These are phyloP conservation scores for Kwoniella pini DNA, from an alignment of 768 basidiomycete species.

Conservation along the genomic window DNA sequence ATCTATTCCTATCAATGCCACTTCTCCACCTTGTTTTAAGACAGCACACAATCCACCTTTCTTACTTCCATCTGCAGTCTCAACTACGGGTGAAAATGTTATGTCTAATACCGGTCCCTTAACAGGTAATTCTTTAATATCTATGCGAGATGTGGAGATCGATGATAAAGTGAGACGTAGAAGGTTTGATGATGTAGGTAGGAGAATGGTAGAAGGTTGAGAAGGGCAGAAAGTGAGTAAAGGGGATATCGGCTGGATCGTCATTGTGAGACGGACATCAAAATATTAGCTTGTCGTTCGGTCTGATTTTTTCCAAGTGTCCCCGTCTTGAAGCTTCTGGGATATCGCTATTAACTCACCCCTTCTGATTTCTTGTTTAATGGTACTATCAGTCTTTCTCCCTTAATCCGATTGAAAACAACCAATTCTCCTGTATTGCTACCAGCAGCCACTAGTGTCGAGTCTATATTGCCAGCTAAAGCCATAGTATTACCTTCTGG, in stretches of 20 bases:
- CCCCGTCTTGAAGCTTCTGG: no score
- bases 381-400: background rate
- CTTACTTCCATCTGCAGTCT: slow-evolving; percentile 5
- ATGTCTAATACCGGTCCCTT: slow-evolving; percentile 8
- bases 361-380: background rate
- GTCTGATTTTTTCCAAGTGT: no score
- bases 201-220: slow-evolving; percentile 2
- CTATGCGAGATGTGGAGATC: background rate
- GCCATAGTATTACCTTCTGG: background rate
- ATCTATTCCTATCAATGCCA: slow-evolving; percentile 20
- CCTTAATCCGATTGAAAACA: background rate
- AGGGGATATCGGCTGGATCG: slow-evolving; percentile 21
- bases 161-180: slow-evolving; percentile 15
- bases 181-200: background rate
- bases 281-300: no score
- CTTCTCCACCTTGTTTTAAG: slow-evolving; percentile 8
- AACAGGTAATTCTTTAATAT: slow-evolving; percentile 2
- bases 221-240: slow-evolving; percentile 15
- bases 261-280: no score
- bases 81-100: slow-evolving; percentile 18
- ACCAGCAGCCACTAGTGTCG: slow-evolving; percentile 6
- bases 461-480: background rate
- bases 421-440: slow-evolving; percentile 9
- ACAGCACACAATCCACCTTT: slow-evolving; percentile 27
- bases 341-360: no score